These are phyloP conservation scores for Penicillium pulvis DNA, from an alignment of 495 filamentous ascomycete genomes.

Conservation along the genomic window DNA sequence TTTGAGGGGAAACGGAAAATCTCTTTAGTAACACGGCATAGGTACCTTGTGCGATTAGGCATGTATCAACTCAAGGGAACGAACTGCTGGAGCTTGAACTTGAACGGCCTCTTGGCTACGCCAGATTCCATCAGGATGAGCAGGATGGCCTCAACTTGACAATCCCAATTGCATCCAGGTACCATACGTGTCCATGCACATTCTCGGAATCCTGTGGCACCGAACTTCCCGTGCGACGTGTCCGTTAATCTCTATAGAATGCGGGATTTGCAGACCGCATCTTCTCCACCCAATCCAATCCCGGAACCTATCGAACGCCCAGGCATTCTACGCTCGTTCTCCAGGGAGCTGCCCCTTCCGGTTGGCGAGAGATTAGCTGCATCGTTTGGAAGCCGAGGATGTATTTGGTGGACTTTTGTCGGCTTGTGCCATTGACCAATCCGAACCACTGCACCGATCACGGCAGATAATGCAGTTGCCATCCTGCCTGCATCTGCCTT, in stretches of 20 bases:
- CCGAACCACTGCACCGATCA: constrained; percentile 19
- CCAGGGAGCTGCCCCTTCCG: not conserved
- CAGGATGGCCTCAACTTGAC: not conserved
- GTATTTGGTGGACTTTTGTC: not conserved
- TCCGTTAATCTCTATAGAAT: not conserved
- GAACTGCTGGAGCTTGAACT: not conserved
- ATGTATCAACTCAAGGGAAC: not conserved
- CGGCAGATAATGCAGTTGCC: constrained; percentile 32
- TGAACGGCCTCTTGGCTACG: not conserved
- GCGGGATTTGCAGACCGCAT: constrained; percentile 27
- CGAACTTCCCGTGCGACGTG: constrained; percentile 14
- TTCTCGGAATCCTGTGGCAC: constrained; percentile 5
- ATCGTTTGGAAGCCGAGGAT: not conserved
- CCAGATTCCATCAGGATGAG: constrained; percentile 2
- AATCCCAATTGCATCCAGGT: constrained; percentile 11
- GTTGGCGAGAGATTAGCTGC: not conserved
- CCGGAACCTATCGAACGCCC: not conserved
- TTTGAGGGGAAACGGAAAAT: not conserved
- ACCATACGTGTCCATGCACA: constrained; percentile 10
- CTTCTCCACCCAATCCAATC: constrained; percentile 14
- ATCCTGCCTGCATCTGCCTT: constrained; percentile 26
- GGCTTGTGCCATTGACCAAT: constrained; percentile 1
- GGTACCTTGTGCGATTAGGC: not conserved
- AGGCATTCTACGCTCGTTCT: not conserved
- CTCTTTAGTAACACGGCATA: not conserved